A percentile compares a stretch with the other conserved stretches of the same genome.
phyloP scores from a whole-genome alignment of 1,139 yeast species.

The Sugiyamaella sp. region DNA sequence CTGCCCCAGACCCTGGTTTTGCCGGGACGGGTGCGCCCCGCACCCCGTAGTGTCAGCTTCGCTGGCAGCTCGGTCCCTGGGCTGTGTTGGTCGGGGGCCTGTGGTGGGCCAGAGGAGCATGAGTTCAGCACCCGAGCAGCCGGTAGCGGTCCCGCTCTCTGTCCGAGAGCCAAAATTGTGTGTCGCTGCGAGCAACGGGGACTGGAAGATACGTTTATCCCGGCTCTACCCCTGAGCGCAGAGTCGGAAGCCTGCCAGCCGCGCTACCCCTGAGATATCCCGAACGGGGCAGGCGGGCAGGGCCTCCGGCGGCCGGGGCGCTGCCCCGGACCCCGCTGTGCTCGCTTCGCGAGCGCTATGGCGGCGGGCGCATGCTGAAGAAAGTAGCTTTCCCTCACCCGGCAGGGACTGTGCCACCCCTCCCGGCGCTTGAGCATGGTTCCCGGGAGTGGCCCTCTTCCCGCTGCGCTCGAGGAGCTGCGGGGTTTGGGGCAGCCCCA shows the following conservation, averaged over 20 bases:
- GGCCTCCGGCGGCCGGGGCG: not conserved
- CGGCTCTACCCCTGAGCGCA: not conserved
- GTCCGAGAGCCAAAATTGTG: no score
- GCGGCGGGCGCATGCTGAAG: no score
- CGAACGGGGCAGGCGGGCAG: not conserved
- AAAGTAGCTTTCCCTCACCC: not conserved
- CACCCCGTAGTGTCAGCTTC: no score
- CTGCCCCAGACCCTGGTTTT: not conserved
- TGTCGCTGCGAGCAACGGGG: no score
- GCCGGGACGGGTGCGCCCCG: no score
- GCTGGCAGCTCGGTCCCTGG: no score
- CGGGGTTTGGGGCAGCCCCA: not conserved
- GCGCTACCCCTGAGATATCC: constrained; percentile 2
- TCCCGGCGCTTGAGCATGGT: not conserved
- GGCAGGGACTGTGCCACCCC: not conserved
- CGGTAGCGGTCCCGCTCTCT: no score
- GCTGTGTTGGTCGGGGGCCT: no score
- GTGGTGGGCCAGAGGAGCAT: no score
- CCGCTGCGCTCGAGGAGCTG: not conserved
- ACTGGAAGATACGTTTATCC: not conserved
- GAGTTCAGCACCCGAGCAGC: no score
- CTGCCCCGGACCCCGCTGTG: no score
- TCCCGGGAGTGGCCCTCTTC: not conserved
- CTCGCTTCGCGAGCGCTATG: no score
- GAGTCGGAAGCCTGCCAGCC: not conserved